Conservation (phyloP, 1,139 yeast species). For the Lizanozyma gosingica region DNA sequence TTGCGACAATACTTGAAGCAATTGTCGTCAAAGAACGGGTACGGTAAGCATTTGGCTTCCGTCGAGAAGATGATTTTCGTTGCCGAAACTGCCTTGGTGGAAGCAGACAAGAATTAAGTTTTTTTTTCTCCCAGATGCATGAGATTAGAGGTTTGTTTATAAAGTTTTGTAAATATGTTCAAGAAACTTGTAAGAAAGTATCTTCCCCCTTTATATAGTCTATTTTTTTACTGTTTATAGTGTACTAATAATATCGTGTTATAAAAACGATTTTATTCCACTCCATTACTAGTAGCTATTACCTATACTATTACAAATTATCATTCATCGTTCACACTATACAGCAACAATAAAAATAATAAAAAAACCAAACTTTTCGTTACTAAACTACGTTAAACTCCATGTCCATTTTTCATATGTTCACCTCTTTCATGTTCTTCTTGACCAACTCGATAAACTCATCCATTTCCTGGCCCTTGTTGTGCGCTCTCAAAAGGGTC, state of each 20-base stretch:
- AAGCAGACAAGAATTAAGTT: slow-evolving; percentile 17
- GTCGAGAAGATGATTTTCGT: slow-evolving; percentile 69
- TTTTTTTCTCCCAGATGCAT: slow-evolving; percentile 1
- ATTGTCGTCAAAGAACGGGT: slow-evolving; percentile 43
- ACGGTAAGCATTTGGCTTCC: slow-evolving; percentile 81
- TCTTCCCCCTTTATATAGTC: not conserved
- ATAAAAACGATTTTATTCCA: too few relatives aligned
- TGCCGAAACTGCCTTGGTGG: slow-evolving; percentile 40
- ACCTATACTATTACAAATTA: too few relatives aligned
- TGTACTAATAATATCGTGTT: not conserved
- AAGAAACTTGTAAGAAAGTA: too few relatives aligned
- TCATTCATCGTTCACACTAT: too few relatives aligned
- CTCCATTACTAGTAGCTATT: not conserved
- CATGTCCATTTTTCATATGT: not conserved
- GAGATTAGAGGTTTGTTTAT: not conserved
- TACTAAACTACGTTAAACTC: too few relatives aligned
- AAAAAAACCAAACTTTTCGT: not conserved
- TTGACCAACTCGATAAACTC: not conserved
- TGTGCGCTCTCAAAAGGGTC: not conserved
- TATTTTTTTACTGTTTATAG: not conserved
- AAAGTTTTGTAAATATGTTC: not conserved
- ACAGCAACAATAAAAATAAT: not conserved
- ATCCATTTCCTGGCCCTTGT: not conserved
- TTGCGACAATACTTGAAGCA: slow-evolving; percentile 55
- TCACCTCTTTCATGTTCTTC: not conserved